Base-by-base conservation (phyloP, 257 asterid species). In the Phtheirospermum japonicum region DNA sequence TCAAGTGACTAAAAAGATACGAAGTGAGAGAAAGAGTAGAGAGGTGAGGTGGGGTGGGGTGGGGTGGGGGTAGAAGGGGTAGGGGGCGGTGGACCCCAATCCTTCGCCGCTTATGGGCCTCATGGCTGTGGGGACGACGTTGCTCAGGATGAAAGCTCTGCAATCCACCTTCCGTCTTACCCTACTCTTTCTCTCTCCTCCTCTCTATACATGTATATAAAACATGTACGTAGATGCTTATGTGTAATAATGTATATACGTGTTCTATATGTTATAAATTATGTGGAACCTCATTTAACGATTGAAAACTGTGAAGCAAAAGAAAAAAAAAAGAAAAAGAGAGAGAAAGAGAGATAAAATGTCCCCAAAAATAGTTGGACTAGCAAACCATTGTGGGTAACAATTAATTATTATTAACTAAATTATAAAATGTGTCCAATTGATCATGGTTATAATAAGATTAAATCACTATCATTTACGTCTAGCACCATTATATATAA, bases 121-220 rank as follows among this genome's bases (percentile, higher is more conserved):
- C 18, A 74, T 77, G 73, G 75, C 75, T 77, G 84, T 77, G 75
- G 79, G n/a, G n/a, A n/a, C n/a, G n/a, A n/a, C n/a, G n/a, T n/a
- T 77, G 73, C 71, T 73, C n/a, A 58, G 61, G 50, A 52, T 64
- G 69, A 66, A 76, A 68, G 57, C 78, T 70, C 75, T 61, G 76
- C 67, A 32, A n/a, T 57, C 69, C 83, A 66, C 71, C 73, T 67
- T 30, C 59, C 48, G 61, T 69, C 62, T 20, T 57, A 17, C 66
- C 64, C 67, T 32, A 8, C 64, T 63, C 63, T 49, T 30, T 63
- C 50, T 72, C 37, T 74, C 49, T 74, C 13, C 59, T 13, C 9
- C 9, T 58, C 2, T 52, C 18, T 34, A 9, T 60, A 20, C 49
- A 4, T n/a, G 28, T 20, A 39, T 37, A 31, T n/a, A 16, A 12